Conservation (phyloP, 2,329 filamentous ascomycete species). For the Rosellinia necatrix region DNA sequence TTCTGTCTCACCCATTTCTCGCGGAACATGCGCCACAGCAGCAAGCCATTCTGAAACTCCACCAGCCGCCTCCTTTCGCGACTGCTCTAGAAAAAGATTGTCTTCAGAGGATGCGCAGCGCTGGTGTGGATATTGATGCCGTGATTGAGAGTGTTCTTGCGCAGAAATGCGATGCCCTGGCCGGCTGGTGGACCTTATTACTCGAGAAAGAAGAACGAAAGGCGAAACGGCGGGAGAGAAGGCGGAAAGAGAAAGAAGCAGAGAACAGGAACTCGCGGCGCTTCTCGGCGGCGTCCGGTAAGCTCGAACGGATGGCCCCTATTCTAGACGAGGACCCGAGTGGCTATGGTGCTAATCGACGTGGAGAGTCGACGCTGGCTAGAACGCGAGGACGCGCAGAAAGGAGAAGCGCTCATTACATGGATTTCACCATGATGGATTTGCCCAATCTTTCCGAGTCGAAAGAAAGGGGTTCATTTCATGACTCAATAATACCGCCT, state of each 20-base stretch:
- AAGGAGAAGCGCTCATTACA: constrained; percentile 70
- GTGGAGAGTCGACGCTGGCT: constrained; percentile 56
- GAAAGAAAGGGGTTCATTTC: constrained; percentile 49
- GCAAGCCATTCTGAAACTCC: constrained; percentile 83
- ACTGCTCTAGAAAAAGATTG: constrained; percentile 89
- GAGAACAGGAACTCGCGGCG: constrained; percentile 80
- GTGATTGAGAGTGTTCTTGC: constrained; percentile 93
- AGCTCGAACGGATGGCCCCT: constrained; percentile 79
- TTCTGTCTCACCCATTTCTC: constrained; percentile 86
- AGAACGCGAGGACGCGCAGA: constrained; percentile 77
- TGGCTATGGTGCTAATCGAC: constrained; percentile 49
- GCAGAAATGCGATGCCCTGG: constrained; percentile 85
- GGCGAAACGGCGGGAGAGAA: constrained; percentile 76
- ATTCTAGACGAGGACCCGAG: constrained; percentile 74
- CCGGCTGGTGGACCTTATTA: constrained; percentile 94
- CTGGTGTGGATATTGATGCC: constrained; percentile 90
- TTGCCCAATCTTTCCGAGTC: constrained; percentile 76
- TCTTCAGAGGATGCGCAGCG: constrained; percentile 87
- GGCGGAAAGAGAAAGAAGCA: constrained; percentile 80
- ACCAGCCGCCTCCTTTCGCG: constrained; percentile 80
- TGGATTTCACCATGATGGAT: constrained; percentile 70
- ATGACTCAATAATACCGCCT: constrained; percentile 59
- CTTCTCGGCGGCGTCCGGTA: constrained; percentile 86
- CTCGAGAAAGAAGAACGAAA: constrained; percentile 96
- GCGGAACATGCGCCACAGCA: constrained; percentile 85